Percentiles rank a stretch among this genome's conserved stretches.
Evolutionary conservation across 1,139 yeast genomes (phyloP).

Genomic region (Hyphopichia buzzinii): DNA sequence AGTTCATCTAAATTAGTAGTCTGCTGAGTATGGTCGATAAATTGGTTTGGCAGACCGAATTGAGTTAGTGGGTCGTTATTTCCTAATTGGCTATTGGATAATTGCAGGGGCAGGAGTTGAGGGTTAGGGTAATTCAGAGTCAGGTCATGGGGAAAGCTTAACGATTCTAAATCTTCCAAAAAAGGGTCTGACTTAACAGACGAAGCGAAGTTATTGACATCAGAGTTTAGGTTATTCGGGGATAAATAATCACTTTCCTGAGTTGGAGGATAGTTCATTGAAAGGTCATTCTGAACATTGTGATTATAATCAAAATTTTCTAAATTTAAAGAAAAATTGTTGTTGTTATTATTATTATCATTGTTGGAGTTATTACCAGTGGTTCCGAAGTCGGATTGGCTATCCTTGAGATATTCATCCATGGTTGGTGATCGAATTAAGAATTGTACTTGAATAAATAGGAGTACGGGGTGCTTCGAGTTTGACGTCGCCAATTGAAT

Average conservation of each 20-base stretch:
- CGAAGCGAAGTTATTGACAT: constrained; percentile 7
- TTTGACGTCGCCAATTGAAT: too few species aligned
- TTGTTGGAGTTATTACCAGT: constrained; percentile 6
- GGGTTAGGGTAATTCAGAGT: neutral
- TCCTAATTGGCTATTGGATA: constrained; percentile 12
- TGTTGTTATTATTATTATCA: constrained; percentile 7
- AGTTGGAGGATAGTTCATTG: neutral
- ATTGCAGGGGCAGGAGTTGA: constrained; percentile 10
- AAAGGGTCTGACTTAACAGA: constrained; percentile 33
- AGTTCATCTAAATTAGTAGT: constrained; percentile 34
- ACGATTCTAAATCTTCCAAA: constrained; percentile 32
- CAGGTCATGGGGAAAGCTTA: constrained; percentile 14
- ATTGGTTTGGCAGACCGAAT: constrained; percentile 1
- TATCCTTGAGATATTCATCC: constrained; percentile 40
- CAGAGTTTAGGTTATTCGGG: constrained; percentile 10
- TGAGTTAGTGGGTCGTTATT: constrained; percentile 10
- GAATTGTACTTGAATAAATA: too few species aligned
- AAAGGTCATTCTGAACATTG: constrained; percentile 7
- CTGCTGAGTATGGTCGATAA: constrained; percentile 11
- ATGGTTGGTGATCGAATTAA: constrained; percentile 14
- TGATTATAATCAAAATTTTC: constrained; percentile 8
- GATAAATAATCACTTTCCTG: constrained; percentile 12
- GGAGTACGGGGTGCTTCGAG: too few species aligned
- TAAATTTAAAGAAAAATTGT: neutral
- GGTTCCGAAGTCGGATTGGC: constrained; percentile 28